Evolutionary conservation across 768 basidiomycete genomes (phyloP).

Genomic region (Psilocybe tampanensis): DNA sequence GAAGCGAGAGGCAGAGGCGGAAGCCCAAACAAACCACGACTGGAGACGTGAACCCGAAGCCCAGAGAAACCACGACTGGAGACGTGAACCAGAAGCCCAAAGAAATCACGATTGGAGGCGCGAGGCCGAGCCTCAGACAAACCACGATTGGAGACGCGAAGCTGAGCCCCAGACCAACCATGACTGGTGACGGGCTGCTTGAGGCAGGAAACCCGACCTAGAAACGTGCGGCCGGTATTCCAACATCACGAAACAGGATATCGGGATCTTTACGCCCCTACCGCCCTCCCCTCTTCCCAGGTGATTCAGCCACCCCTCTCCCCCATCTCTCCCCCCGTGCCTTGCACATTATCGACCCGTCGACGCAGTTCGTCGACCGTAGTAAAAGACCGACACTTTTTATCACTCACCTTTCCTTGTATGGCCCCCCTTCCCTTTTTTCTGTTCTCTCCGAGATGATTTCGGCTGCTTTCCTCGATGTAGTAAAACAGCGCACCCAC

Average conservation of each 20-base stretch:
- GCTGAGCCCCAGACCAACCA: not conserved
- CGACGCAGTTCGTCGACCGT: not conserved
- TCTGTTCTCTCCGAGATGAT: not conserved
- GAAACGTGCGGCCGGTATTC: not conserved
- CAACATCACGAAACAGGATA: not conserved
- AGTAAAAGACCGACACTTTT: not conserved
- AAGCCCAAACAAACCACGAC: not conserved
- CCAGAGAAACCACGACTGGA: not conserved
- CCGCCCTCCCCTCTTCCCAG: not conserved
- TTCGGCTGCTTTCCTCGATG: not conserved
- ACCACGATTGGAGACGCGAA: slow-evolving; percentile 2
- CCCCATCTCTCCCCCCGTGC: not conserved
- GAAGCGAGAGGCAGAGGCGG: slow-evolving; percentile 5
- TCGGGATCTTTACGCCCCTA: not conserved
- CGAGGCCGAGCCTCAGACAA: not conserved
- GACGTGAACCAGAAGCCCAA: not conserved
- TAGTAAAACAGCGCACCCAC: not conserved
- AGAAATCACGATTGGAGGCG: slow-evolving; percentile 4
- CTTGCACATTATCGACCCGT: not conserved
- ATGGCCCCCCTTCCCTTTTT: not conserved
- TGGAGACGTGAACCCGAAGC: slow-evolving; percentile 5
- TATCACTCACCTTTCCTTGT: slow-evolving; percentile 3
- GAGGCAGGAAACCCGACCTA: too few relatives aligned
- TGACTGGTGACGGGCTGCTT: not conserved
- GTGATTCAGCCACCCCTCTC: not conserved